Base-by-base conservation (phyloP, 164 flowering plant genomes). In the Malania oleifera region DNA sequence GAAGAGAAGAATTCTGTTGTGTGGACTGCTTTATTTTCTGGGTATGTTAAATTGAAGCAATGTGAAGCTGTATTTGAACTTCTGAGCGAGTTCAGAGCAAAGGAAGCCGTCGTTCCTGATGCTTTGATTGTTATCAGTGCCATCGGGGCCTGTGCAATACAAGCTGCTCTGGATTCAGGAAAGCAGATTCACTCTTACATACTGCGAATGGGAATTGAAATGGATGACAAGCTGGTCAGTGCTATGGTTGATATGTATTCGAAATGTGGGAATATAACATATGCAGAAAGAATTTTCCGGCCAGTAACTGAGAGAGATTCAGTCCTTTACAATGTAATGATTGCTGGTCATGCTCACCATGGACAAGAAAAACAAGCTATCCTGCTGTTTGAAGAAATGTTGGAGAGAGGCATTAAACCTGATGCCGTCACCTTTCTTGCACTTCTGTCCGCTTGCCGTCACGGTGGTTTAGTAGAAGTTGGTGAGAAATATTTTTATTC, bases 371-470 rank as follows among this genome's bases (percentile, higher is more conserved):
- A 53, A 12, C 60, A 80, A 67, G 82, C 91, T 24, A 69, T 89
- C 14, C 38, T 40, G 28, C 61, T 82, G 46, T 85, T 82, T 43
- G 69, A 80, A 38, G 76, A 85, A 46, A 80, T 87, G 91, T 31
- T 71, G 25, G 60, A 67, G 31, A 46, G 44, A 14, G 77, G 77
- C 46, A 23, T 81, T 24, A 70, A 12, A 28, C 96, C 98, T 7
- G 83, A 86, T 70, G 77, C 46, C 15, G 69, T 78, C 25, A 88
- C 96, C 41, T 86, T 86, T 51, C 23, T 86, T 50, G 96, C 92
- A 7, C 67, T 91, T 61, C 74, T 91, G 28, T 85, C 98, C 19
- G 92, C 87, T 45, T 89, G 96, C 57, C 83, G 96, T 13, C 96
- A 85, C 46, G 52, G 77, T 61, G 86, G 96, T 12, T 68, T 69